Evolutionary conservation across 1,139 yeast species (phyloP).

Genomic region (Candida gigantensis): DNA sequence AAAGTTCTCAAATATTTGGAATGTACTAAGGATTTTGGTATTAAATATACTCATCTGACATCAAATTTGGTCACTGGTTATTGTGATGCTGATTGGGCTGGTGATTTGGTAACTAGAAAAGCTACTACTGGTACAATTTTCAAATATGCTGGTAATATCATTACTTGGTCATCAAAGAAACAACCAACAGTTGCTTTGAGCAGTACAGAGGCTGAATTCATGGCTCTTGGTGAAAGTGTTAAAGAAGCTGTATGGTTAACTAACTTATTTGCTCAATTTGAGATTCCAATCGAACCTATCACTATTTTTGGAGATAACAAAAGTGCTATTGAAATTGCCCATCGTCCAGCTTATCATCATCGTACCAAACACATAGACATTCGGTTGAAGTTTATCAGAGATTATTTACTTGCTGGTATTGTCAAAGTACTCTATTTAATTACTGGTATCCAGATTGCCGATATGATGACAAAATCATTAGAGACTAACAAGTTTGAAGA

Average conservation of each 20-base stretch:
- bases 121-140: constrained; percentile 15
- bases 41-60: too few species aligned
- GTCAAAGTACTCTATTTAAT: not conserved
- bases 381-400: not conserved
- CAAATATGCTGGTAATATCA: constrained; percentile 13
- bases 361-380: constrained; percentile 3
- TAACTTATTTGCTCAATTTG: not conserved
- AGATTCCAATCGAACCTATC: constrained; percentile 2
- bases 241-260: constrained; percentile 16
- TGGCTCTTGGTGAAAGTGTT: constrained; percentile 15
- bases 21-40: not conserved
- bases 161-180: constrained; percentile 17
- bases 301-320: constrained; percentile 2
- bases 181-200: constrained; percentile 16
- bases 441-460: not conserved
- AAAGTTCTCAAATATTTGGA: not conserved
- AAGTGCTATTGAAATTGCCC: not conserved
- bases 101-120: constrained; percentile 3
- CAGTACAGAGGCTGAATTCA: constrained; percentile 19
- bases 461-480: not conserved
- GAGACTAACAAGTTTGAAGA: not conserved
- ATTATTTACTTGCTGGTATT: not conserved
- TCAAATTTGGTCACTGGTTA: not conserved
- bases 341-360: constrained; percentile 1
- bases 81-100: constrained; percentile 10